Percentiles rank a stretch among this genome's conserved stretches.
phyloP scores from a whole-genome alignment of 1,139 yeast genomes.

The Saccharomyces hybrid region DNA sequence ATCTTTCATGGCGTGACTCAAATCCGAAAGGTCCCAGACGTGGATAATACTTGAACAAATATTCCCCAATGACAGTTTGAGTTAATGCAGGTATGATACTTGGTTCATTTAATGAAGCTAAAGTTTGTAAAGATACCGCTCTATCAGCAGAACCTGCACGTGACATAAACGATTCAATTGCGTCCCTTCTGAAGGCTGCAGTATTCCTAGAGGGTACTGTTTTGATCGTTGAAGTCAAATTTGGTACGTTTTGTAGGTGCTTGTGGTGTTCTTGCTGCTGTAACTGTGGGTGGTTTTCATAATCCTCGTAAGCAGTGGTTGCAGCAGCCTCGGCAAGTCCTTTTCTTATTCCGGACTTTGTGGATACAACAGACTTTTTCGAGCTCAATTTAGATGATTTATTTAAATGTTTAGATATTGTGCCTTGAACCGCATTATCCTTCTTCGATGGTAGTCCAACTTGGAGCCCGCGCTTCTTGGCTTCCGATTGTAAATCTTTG shows the following conservation, averaged over 20 bases:
- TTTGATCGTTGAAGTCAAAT: not conserved
- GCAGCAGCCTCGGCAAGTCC: slow-evolving; percentile 27
- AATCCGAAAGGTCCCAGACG: slow-evolving; percentile 67
- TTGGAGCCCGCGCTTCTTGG: slow-evolving; percentile 42
- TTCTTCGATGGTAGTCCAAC: not conserved
- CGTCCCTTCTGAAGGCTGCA: not conserved
- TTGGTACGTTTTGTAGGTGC: slow-evolving; percentile 10
- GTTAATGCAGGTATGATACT: slow-evolving; percentile 82
- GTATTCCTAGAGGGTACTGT: slow-evolving; percentile 1
- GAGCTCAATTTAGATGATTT: not conserved
- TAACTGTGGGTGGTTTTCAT: slow-evolving; percentile 11
- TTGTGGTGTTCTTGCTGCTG: slow-evolving; percentile 5
- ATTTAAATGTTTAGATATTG: not conserved
- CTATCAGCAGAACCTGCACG: slow-evolving; percentile 3
- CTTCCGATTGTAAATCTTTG: slow-evolving; percentile 40
- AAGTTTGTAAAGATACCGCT: slow-evolving; percentile 13
- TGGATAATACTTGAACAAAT: slow-evolving; percentile 76
- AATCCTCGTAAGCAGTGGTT: slow-evolving; percentile 23
- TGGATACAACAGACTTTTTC: slow-evolving; percentile 6
- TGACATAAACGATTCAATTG: not conserved
- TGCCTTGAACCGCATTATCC: not conserved
- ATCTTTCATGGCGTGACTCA: slow-evolving; percentile 80
- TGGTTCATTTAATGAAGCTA: slow-evolving; percentile 62
- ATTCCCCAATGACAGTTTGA: slow-evolving; percentile 90
- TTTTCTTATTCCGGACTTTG: slow-evolving; percentile 19